Conservation (phyloP, 306 rosid species). For the Vigna angularis region DNA sequence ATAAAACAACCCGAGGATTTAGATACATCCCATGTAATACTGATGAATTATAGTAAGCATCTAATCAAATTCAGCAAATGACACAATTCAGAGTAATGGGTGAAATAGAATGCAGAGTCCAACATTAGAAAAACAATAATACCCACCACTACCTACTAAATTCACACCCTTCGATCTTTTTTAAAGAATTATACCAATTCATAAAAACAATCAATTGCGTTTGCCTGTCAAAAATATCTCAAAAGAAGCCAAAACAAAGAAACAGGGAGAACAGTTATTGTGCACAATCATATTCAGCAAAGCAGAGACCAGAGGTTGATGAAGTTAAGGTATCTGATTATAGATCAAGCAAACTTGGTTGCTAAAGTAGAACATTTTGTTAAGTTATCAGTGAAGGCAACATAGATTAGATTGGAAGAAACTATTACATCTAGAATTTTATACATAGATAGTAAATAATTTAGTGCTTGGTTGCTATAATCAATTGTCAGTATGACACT, state of each 20-base stretch:
- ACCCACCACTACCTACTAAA: background rate
- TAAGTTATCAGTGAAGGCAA: background rate
- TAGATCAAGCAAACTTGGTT: background rate
- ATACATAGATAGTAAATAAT: background rate
- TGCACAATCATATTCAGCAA: slow-evolving; percentile 17
- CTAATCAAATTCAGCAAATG: slow-evolving; percentile 23
- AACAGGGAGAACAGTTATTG: background rate
- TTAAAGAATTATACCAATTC: slow-evolving; percentile 6
- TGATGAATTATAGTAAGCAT: slow-evolving; percentile 30
- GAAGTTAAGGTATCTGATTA: background rate
- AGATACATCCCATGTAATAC: slow-evolving; percentile 30
- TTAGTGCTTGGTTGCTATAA: background rate
- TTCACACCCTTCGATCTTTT: slow-evolving; percentile 5
- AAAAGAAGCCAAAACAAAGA: slow-evolving; percentile 25
- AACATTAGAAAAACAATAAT: slow-evolving; percentile 27
- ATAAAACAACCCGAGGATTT: slow-evolving; percentile 41
- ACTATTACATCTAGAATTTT: background rate
- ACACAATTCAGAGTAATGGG: slow-evolving; percentile 9
- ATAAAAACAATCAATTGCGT: slow-evolving; percentile 18
- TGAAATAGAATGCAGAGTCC: slow-evolving; percentile 17
- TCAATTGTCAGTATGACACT: background rate
- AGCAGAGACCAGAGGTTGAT: slow-evolving; percentile 7
- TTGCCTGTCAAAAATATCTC: background rate
- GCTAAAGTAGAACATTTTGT: background rate
- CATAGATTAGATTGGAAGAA: background rate